A percentile compares a stretch with the other conserved stretches of the same genome.
These are phyloP conservation scores for Bidens hawaiensis DNA, from an alignment of 140 eudicot species.

Conservation along the genomic window DNA sequence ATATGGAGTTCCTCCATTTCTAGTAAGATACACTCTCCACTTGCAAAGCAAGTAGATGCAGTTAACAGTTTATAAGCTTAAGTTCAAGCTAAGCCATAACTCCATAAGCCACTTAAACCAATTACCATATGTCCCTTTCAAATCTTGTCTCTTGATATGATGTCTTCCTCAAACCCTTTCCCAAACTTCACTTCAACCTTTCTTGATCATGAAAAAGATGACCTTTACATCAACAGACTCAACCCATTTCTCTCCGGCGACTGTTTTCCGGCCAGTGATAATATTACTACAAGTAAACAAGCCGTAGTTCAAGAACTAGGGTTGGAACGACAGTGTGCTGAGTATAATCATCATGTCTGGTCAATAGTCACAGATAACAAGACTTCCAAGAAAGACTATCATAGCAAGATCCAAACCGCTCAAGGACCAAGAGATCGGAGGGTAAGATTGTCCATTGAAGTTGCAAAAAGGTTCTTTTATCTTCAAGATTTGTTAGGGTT, in stretches of 20 bases:
- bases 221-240: slow-evolving; percentile 6
- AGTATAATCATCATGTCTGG: background rate
- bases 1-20: no score
- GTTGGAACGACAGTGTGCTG: slow-evolving; percentile 15
- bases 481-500: slow-evolving; percentile 59
- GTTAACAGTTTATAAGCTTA: background rate
- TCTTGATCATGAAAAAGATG: slow-evolving; percentile 17
- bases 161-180: slow-evolving; percentile 31
- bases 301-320: slow-evolving; percentile 23
- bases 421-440: slow-evolving; percentile 54
- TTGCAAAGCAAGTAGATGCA: background rate
- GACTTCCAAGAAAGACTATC: slow-evolving; percentile 34
- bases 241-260: slow-evolving; percentile 12
- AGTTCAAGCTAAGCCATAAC: background rate
- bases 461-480: slow-evolving; percentile 46
- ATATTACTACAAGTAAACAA: slow-evolving; percentile 6
- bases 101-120: slow-evolving; percentile 4
- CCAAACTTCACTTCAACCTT: slow-evolving; percentile 18
- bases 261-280: background rate
- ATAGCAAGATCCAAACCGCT: slow-evolving; percentile 49
- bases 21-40: slow-evolving; percentile 4
- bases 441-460: slow-evolving; percentile 46
- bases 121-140: slow-evolving; percentile 2
- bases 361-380: slow-evolving; percentile 2
- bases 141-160: slow-evolving; percentile 18